Conservation (phyloP, 805 yeast species). For the Myxozyma melibiosi region DNA sequence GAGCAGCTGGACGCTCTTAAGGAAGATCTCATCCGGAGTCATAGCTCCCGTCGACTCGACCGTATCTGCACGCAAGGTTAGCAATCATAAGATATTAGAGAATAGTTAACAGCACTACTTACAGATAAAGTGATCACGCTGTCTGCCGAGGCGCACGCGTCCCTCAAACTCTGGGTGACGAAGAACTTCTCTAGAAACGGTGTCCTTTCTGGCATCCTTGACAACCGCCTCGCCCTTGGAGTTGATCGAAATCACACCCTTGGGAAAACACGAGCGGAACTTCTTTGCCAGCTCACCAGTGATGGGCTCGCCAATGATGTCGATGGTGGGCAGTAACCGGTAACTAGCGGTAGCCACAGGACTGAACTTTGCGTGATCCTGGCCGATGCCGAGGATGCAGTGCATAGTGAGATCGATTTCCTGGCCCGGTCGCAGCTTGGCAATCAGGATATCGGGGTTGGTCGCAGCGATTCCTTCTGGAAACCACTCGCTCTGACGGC, state of each 20-base stretch:
- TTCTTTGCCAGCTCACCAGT: constrained; percentile 72
- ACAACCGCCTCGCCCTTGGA: constrained; percentile 67
- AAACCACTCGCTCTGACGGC: constrained; percentile 74
- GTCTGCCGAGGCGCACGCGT: constrained; percentile 87
- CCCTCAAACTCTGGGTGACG: constrained; percentile 90
- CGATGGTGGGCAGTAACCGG: constrained; percentile 85
- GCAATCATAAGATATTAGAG: not conserved
- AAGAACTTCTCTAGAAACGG: constrained; percentile 94
- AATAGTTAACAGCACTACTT: not conserved
- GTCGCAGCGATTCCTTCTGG: constrained; percentile 47
- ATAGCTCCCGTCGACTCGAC: constrained; percentile 96
- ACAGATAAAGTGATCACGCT: constrained; percentile 85
- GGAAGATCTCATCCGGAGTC: constrained; percentile 94
- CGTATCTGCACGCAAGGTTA: constrained; percentile 49
- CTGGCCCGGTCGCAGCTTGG: constrained; percentile 95
- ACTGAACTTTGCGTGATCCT: constrained; percentile 96
- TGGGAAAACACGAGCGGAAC: constrained; percentile 88
- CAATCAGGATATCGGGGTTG: constrained; percentile 86
- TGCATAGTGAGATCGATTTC: constrained; percentile 89
- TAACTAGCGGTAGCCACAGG: constrained; percentile 98
- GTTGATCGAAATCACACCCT: constrained; percentile 70
- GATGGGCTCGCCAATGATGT: constrained; percentile 68
- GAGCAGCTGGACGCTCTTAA: constrained; percentile 83
- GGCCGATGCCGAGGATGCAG: constrained; percentile 87
- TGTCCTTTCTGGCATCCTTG: constrained; percentile 88